phyloP scores from a whole-genome alignment of 176 grass and related monocot species.

The Oropetium thomaeum region DNA sequence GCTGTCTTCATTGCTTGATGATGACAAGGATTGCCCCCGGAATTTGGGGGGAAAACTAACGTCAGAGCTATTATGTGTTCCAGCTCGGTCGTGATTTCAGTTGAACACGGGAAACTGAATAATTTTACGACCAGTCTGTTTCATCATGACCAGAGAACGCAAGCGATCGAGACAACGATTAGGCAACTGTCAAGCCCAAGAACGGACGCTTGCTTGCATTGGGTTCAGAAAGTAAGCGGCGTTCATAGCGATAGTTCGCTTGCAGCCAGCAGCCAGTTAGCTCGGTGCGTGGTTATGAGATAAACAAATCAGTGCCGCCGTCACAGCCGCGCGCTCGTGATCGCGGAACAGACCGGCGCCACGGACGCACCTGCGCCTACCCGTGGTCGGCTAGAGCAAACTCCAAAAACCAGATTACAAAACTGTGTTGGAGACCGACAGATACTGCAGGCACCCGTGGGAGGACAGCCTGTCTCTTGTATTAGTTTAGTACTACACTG shows the following conservation, averaged over 20 bases:
- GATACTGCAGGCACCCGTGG: slow-evolving; percentile 7
- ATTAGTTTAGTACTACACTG: no score
- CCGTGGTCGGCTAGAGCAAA: neutral
- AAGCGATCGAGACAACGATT: neutral
- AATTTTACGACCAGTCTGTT: neutral
- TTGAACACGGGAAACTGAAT: neutral
- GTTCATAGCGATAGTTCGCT: neutral
- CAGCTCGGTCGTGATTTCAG: neutral
- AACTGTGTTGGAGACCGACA: neutral
- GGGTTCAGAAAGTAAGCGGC: neutral
- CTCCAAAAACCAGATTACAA: slow-evolving; percentile 14
- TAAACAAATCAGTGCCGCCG: neutral
- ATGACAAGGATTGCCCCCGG: neutral
- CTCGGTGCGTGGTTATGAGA: no score
- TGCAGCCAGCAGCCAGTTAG: no score
- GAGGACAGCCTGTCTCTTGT: neutral
- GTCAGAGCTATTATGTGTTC: neutral
- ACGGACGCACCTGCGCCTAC: neutral
- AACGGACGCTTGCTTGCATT: neutral
- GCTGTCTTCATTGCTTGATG: neutral
- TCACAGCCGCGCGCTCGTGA: slow-evolving; percentile 14
- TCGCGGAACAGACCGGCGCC: neutral
- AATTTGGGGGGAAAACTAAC: no score
- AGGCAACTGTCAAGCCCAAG: neutral
- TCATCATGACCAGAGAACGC: neutral